Evolutionary conservation across 1,139 yeast genomes (phyloP).

Genomic region (Pichia norvegensis): DNA sequence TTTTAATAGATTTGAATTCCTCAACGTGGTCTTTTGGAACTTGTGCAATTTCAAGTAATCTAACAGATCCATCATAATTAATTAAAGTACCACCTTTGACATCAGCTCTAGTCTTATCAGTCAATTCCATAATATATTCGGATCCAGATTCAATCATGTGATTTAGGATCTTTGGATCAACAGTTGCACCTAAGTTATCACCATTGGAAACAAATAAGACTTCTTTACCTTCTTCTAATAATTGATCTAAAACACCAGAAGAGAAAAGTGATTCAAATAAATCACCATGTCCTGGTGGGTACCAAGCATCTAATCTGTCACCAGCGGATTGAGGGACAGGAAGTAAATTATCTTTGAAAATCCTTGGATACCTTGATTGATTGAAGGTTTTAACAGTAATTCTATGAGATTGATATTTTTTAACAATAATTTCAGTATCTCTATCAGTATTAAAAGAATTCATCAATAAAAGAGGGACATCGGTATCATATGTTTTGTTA

Average conservation of each 20-base stretch:
- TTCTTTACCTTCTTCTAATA: conserved; percentile 91
- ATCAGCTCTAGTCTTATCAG: conserved; percentile 98
- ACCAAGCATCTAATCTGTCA: conserved; percentile 80
- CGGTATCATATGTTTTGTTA: conserved; percentile 84
- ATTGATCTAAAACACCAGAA: conserved; percentile 86
- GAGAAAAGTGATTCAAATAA: conserved; percentile 83
- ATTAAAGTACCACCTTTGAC: conserved; percentile 99
- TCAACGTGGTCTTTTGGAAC: conserved; percentile 98
- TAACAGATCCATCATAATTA: conserved; percentile 90
- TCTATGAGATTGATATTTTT: conserved; percentile 95
- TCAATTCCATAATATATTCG: conserved; percentile 96
- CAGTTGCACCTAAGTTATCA: conserved; percentile 97
- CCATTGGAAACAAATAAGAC: conserved; percentile 93
- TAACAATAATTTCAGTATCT: conserved; percentile 91
- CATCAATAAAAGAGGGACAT: conserved; percentile 94
- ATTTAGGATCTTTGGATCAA: conserved; percentile 80
- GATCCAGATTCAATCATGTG: conserved; percentile 90
- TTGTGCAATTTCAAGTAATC: conserved; percentile 95
- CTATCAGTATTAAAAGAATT: conserved; percentile 96
- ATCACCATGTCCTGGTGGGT: conserved; percentile 99
- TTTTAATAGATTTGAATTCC: conserved; percentile 95
- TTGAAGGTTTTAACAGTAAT: conserved; percentile 92
- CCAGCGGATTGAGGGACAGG: conserved; percentile 81
- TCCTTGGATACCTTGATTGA: conserved; percentile 95
- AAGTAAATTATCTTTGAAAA: conserved; percentile 83